Evolutionary conservation across 2,329 filamentous ascomycete genomes (phyloP).

Genomic region (Achaetomium macrosporum): DNA sequence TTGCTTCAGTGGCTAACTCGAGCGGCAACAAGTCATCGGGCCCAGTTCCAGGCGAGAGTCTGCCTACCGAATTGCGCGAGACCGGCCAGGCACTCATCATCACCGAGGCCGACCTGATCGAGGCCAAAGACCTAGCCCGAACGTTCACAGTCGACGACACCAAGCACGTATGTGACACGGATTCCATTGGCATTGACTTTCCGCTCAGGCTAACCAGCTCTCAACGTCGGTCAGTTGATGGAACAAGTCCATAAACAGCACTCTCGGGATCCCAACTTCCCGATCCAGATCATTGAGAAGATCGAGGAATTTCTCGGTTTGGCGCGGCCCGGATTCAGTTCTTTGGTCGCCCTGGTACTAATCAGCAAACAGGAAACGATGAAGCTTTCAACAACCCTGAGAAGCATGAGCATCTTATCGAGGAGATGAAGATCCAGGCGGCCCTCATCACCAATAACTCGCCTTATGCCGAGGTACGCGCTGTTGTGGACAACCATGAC

Average conservation of each 20-base stretch:
- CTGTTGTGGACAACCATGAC: conserved; percentile 52
- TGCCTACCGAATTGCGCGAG: conserved; percentile 1
- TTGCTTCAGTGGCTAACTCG: neutral
- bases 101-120: conserved; percentile 19
- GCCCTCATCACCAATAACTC: conserved; percentile 50
- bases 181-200: neutral
- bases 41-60: neutral
- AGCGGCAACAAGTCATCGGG: conserved; percentile 3
- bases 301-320: conserved; percentile 21
- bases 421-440: conserved; percentile 51
- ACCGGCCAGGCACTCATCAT: conserved; percentile 8
- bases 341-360: neutral
- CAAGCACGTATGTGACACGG: conserved; percentile 8
- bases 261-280: conserved; percentile 23
- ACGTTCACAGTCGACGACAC: conserved; percentile 21
- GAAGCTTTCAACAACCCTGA: conserved; percentile 40
- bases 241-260: conserved; percentile 16
- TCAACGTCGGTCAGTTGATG: conserved; percentile 14
- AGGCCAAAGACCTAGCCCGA: conserved; percentile 16
- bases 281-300: conserved; percentile 17
- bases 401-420: conserved; percentile 42
- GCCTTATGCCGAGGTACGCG: conserved; percentile 52
- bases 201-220: neutral
- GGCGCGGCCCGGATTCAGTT: neutral
- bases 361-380: conserved; percentile 32